These are phyloP conservation scores for Stagonosporopsis chrysanthemi DNA, from an alignment of 2,329 filamentous ascomycete genomes.

Conservation along the genomic window DNA sequence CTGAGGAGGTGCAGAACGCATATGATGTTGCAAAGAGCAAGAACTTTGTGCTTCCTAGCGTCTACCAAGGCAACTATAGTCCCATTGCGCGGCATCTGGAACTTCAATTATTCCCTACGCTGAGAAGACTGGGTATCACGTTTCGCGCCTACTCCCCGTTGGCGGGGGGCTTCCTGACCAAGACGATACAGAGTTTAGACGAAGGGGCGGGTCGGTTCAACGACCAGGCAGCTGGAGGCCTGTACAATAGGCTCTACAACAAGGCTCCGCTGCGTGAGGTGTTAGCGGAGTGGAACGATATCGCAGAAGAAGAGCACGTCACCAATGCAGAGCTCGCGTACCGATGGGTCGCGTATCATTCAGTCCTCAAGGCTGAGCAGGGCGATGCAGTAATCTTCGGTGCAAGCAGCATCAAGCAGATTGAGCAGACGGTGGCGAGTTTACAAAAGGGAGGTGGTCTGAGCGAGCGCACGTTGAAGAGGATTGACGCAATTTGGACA, in stretches of 20 bases:
- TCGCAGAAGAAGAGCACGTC: neutral
- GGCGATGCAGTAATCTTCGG: neutral
- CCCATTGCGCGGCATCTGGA: neutral
- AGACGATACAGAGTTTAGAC: neutral
- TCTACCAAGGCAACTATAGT: neutral
- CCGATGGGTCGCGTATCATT: neutral
- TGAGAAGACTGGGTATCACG: neutral
- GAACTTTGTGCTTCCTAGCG: neutral
- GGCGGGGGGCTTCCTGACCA: neutral
- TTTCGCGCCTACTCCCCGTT: neutral
- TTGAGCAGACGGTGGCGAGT: neutral
- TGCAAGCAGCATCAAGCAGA: neutral
- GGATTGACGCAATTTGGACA: too few relatives aligned
- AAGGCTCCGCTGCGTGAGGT: neutral
- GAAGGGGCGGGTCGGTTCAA: neutral
- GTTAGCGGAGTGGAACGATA: neutral
- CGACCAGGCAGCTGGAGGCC: neutral
- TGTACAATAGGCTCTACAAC: neutral
- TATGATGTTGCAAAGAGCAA: neutral
- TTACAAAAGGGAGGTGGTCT: too few relatives aligned
- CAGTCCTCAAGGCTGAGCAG: neutral
- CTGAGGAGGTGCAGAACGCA: neutral
- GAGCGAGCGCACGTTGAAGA: too few relatives aligned
- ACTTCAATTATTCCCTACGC: neutral
- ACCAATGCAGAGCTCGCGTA: neutral